These are phyloP conservation scores for Heterobasidion irregulare DNA, from an alignment of 1,284 basidiomycete species.

Conservation along the genomic window DNA sequence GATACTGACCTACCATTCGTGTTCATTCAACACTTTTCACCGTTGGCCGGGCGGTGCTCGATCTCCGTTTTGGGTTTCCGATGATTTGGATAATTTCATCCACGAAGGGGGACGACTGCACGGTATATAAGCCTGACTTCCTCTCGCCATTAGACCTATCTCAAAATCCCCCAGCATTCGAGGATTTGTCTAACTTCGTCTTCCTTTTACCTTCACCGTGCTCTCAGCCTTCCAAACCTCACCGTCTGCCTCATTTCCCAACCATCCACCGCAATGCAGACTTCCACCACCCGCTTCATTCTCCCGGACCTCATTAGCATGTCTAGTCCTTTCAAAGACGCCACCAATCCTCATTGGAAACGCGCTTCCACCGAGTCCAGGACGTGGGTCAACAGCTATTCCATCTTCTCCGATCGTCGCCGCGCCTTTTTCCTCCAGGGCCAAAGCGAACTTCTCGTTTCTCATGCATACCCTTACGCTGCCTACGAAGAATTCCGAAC, in stretches of 20 bases:
- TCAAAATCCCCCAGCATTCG: no score
- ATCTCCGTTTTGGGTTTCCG: not conserved
- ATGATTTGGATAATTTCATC: not conserved
- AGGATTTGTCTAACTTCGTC: no score
- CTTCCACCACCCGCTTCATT: slow-evolving; percentile 29
- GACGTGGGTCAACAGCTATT: slow-evolving; percentile 54
- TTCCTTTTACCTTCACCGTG: no score
- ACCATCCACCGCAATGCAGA: slow-evolving; percentile 19
- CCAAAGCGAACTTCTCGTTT: slow-evolving; percentile 46
- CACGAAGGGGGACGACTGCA: no score
- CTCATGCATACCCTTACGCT: slow-evolving; percentile 51
- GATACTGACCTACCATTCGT: no score
- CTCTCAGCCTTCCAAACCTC: not conserved
- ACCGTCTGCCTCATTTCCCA: not conserved
- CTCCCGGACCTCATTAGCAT: slow-evolving; percentile 49
- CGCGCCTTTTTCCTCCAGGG: slow-evolving; percentile 52
- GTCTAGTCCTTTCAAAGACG: slow-evolving; percentile 33
- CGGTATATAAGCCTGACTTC: no score
- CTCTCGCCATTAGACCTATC: no score
- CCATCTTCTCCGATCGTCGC: slow-evolving; percentile 51
- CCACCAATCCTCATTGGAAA: slow-evolving; percentile 45
- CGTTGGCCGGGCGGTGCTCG: not conserved
- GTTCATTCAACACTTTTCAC: not conserved
- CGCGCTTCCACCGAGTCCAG: slow-evolving; percentile 46
- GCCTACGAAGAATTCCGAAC: slow-evolving; percentile 52